These are phyloP conservation scores for Colletotrichum destructivum DNA, from an alignment of 2,329 filamentous ascomycete genomes.

Conservation along the genomic window DNA sequence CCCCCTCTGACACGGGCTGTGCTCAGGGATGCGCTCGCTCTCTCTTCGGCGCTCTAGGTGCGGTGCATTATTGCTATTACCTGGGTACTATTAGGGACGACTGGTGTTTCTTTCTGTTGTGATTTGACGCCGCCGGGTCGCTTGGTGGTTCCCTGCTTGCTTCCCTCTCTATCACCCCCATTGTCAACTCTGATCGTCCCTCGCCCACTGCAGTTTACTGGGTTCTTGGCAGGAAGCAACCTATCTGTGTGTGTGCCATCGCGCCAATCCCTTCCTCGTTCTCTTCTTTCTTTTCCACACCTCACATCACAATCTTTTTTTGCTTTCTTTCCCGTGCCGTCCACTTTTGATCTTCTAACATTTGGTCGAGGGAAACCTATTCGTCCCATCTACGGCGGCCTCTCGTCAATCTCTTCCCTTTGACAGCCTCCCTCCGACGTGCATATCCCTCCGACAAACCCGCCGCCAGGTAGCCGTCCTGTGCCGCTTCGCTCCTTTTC, in stretches of 20 bases:
- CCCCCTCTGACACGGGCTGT: not conserved
- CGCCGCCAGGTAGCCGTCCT: constrained; percentile 29
- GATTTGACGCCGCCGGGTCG: constrained; percentile 10
- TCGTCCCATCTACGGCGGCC: constrained; percentile 30
- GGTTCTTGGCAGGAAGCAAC: constrained; percentile 26
- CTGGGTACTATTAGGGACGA: not conserved
- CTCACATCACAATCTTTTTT: constrained; percentile 9
- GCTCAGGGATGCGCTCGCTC: constrained; percentile 20
- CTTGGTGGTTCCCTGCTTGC: constrained; percentile 6
- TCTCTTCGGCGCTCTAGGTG: constrained; percentile 3
- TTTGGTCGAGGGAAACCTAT: constrained; percentile 11
- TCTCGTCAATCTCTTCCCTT: constrained; percentile 8
- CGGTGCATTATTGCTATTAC: not conserved
- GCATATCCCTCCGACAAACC: constrained; percentile 23
- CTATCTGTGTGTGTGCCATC: constrained; percentile 9
- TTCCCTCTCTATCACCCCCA: not conserved
- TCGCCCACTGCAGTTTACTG: constrained; percentile 7
- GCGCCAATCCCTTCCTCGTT: constrained; percentile 34
- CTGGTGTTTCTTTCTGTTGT: constrained; percentile 12
- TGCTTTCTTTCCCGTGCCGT: not conserved
- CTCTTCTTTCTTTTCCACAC: constrained; percentile 15
- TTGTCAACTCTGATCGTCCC: constrained; percentile 24
- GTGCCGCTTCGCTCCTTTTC: constrained; percentile 33
- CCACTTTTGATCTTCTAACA: constrained; percentile 15
- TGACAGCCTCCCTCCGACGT: constrained; percentile 9